Evolutionary conservation across 768 basidiomycete genomes (phyloP), one percentile per base, ranked within the genome.

Genomic region (Naganishia vishniacii): DNA sequence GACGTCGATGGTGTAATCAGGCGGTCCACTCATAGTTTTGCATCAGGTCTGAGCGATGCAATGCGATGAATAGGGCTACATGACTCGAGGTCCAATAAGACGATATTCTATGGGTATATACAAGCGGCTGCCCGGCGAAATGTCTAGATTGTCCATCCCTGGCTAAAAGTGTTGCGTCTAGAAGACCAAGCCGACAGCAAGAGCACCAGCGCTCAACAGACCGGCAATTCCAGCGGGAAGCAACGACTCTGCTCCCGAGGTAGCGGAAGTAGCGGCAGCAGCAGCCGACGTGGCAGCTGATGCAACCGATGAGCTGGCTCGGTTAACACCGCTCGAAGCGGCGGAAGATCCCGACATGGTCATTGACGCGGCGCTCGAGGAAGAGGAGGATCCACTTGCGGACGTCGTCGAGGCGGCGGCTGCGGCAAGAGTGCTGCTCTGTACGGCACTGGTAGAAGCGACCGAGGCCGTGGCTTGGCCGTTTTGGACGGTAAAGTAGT

Each of bases 401-500:
- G n/a, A n/a, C n/a, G n/a, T n/a, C n/a, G n/a, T n/a, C n/a, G 68
- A 70, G 31, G 76, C 65, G 45, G 67, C 60, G 28, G 71, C 69
- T 26, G 65, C 72, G 31, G 76, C 67, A 44, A 86, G 81, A 1
- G 87, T 88, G 40, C 85, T 83, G 11, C 84, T 81, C 66, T 83
- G 78, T 18, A 89, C 87, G 12, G 85, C 74, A n/a, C 85, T 82
- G 42, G 88, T 89, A 23, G 83, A 69, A 46, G 82, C 78, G 47
- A 84, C 72, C 31, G 83, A 79, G 44, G 71, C 78, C 23, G 83
- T 84, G 13, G 83, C 80, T 4, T 80, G 80, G 26, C 88, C 88
- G 69, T 84, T 82, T 76, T 88, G 83, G 69, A 88, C 89, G 4
- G 81, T 83, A 70, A 88, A 82, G 79, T 89, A 91, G 66, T 80